A percentile compares a stretch with the other conserved stretches of the same genome.
Evolutionary conservation across 345 rosid genomes (phyloP).

Genomic region (Bruguiera gymnorhiza): DNA sequence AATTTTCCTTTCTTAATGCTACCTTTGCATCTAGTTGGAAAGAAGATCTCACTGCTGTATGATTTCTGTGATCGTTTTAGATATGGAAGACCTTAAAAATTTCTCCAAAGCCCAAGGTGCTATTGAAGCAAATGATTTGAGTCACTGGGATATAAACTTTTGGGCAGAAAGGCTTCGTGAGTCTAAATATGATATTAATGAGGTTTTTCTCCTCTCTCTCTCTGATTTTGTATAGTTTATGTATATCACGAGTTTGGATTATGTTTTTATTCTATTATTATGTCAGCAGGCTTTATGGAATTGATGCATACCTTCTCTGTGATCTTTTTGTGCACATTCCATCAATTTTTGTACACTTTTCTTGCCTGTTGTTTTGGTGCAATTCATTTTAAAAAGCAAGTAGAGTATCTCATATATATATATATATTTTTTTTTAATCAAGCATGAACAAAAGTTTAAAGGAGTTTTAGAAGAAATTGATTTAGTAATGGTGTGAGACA

Average conservation of each 20-base stretch:
- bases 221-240: neutral
- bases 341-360: neutral
- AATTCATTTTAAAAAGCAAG: too few relatives aligned
- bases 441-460: neutral
- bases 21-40: neutral
- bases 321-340: too few relatives aligned
- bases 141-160: conserved; percentile 77
- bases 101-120: conserved; percentile 76
- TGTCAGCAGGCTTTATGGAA: too few relatives aligned
- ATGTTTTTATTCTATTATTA: too few relatives aligned
- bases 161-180: conserved; percentile 99
- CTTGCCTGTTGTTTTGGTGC: neutral
- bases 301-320: too few relatives aligned
- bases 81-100: conserved; percentile 70
- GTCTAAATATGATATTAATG: conserved; percentile 79
- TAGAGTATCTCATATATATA: too few relatives aligned
- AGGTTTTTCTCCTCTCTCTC: conserved; percentile 44
- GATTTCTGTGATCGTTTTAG: conserved; percentile 30
- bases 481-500: neutral
- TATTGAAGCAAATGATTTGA: conserved; percentile 63
- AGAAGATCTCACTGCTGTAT: neutral
- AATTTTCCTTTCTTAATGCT: conserved; percentile 2
- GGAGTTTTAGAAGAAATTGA: neutral
- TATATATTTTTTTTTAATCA: too few relatives aligned
- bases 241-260: too few relatives aligned